Base-by-base conservation (phyloP, 768 basidiomycete genomes). In the Tremella yokohamensis region DNA sequence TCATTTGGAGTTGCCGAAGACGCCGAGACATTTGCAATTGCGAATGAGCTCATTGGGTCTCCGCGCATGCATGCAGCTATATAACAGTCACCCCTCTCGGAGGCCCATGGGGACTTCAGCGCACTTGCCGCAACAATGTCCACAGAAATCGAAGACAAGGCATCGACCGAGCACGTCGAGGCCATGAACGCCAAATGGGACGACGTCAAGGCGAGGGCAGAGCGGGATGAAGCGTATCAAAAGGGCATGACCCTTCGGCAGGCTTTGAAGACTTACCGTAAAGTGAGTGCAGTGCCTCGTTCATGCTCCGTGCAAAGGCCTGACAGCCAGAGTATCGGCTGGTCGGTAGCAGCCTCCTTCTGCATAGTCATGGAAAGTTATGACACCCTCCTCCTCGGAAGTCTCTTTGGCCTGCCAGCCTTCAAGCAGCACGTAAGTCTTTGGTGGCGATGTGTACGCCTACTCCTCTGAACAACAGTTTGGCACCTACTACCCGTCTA, bases 341-440 rank as follows among this genome's bases (percentile, higher is more conserved):
- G 65, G 65, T 67, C 65, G 8, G 49, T 64, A 11, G 48, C 51
- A 9, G 63, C 57, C 3, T 64, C 65, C 13, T 48, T 49, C 26
- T 64, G 57, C 19, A 63, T 67, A 47, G 52, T 67, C 37, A 64
- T 64, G 60, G 65, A 67, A 37, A 44, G 54, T 7, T 67, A 67
- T 29, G 65, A 67, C 47, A 64, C 62, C 16, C 39, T 61, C 4
- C 40, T 67, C 1, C 50, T 67, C 8, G 63, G 65, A 15, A 55
- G 51, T 2, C 49, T 67, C 29, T 67, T 64, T 24, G 65, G 18
- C 26, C 40, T 57, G 8, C 56, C 61, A 2, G 56, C 61, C 15
- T 62, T 62, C 55, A 61, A 61, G 45, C 40, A 61, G 45, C 58
- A 59, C 54, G 54, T 56, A n/a, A 49, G 54, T 29, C 1, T 8